Evolutionary conservation across 1,139 yeast species (phyloP), one percentile per base, ranked within the genome.

Genomic region (Hanseniaspora uvarum): DNA sequence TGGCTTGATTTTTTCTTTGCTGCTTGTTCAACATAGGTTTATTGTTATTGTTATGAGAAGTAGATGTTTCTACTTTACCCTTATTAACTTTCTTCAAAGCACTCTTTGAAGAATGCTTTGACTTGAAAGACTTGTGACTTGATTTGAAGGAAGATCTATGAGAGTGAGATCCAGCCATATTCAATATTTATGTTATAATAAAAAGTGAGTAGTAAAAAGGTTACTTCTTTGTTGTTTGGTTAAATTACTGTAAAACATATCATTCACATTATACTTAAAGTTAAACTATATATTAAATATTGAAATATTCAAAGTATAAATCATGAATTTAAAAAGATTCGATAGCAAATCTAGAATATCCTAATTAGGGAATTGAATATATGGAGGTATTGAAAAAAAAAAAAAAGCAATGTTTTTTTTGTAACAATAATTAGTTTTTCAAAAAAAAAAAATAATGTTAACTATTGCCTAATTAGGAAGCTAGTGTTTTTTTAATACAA

Each of bases 61-160:
- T 57, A 21, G 72, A 69, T 63, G 83, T 85, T 64, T 89, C 97
- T 37, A 92, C 87, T 68, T 87, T 88, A 58, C 97, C 97, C 67
- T 89, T 89, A 61, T 73, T 74, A 57, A 78, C 74, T 59, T 86
- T 84, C 66, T 87, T 89, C 63, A 88, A 68, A 54, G 88, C 80
- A 55, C 96, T 86, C 65, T 92, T 92, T n/a, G 94, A 79, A 21
- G 96, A 79, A 72, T 92, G 97, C 64, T 81, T 83, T 7, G 95
- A 80, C 66, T 92, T 92, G 76, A 87, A 92, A 11, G 92, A 77
- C 70, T 92, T 92, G 63, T 89, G 95, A 54, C 81, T 81, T 67
- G 82, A 83, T 69, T 87, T 89, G 55, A 85, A 72, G 10, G 95
- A 80, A 18, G 92, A 75, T 65, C 96, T 77, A 66, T 89, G 96